These are phyloP conservation scores for Collybia sp. DNA, from an alignment of 768 basidiomycete genomes.

Conservation along the genomic window DNA sequence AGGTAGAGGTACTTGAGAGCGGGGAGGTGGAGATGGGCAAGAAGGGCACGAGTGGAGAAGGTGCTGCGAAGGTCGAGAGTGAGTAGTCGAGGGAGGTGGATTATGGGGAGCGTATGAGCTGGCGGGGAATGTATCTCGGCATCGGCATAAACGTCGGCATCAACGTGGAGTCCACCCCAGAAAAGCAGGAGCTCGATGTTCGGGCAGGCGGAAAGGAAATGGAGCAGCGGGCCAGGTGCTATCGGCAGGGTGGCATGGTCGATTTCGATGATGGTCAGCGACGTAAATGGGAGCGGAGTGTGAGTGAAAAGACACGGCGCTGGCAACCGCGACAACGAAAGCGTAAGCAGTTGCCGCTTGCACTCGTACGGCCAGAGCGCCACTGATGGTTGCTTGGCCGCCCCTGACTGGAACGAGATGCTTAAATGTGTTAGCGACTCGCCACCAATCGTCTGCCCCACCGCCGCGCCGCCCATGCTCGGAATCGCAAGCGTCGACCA, in stretches of 20 bases:
- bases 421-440: constrained; percentile 18
- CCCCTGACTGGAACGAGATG: constrained; percentile 24
- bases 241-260: constrained; percentile 29
- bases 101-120: constrained; percentile 30
- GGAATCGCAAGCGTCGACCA: constrained; percentile 49
- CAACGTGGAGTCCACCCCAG: constrained; percentile 49
- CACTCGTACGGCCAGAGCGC: constrained; percentile 23
- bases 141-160: constrained; percentile 11
- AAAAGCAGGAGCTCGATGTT: constrained; percentile 53
- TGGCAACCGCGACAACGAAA: constrained; percentile 39
- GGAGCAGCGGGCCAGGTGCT: constrained; percentile 46
- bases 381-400: constrained; percentile 27
- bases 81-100: constrained; percentile 54
- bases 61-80: constrained; percentile 53
- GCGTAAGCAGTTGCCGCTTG: constrained; percentile 20
- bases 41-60: constrained; percentile 58
- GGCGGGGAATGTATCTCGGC: not conserved
- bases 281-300: constrained; percentile 49
- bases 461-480: not conserved
- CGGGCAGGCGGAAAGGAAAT: constrained; percentile 59
- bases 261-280: constrained; percentile 52
- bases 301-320: constrained; percentile 44
- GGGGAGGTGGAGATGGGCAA: constrained; percentile 62
- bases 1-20: constrained; percentile 57
- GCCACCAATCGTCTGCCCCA: constrained; percentile 33